These are phyloP conservation scores for Mastigamoeba balamuthi DNA, from an alignment of 78 protist genomes.

Conservation along the genomic window DNA sequence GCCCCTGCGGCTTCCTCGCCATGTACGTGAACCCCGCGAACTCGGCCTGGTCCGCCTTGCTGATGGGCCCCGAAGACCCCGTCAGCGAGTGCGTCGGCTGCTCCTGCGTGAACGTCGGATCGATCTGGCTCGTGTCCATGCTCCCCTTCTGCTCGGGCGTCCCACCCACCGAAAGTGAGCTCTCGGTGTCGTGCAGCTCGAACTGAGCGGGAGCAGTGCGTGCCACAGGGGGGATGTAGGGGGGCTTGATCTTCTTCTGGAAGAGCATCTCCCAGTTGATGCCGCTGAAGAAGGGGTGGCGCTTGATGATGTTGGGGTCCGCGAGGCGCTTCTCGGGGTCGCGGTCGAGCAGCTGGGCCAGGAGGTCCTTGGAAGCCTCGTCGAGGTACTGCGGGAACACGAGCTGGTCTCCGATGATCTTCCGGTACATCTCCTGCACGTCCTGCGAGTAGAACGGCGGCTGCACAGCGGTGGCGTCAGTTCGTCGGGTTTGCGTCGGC, in stretches of 20 bases:
- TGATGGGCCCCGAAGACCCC: background rate
- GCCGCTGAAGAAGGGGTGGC: constrained; percentile 1
- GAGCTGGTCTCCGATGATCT: constrained; percentile 3
- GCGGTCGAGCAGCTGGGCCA: background rate
- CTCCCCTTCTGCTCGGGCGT: constrained; percentile 21
- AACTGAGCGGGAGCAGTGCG: too few relatives aligned
- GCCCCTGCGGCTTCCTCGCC: too few relatives aligned
- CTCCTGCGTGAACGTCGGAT: constrained; percentile 60
- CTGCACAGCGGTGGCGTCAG: too few relatives aligned
- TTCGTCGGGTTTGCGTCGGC: too few relatives aligned
- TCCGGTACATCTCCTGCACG: constrained; percentile 18
- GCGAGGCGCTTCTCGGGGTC: background rate
- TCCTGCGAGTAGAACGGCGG: constrained; percentile 14
- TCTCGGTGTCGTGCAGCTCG: too few relatives aligned
- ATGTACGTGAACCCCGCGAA: background rate
- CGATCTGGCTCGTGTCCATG: constrained; percentile 51
- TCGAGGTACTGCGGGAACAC: background rate
- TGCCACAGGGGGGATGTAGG: constrained; percentile 40
- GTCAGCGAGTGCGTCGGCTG: constrained; percentile 13
- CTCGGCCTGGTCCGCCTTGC: background rate
- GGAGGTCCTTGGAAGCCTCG: background rate
- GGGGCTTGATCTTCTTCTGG: constrained; percentile 5
- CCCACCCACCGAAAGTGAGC: background rate
- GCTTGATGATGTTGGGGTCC: constrained; percentile 2
- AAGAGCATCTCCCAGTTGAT: background rate